phyloP scores from a whole-genome alignment of 805 yeast species.

The Groenewaldozyma salmanticensis region DNA sequence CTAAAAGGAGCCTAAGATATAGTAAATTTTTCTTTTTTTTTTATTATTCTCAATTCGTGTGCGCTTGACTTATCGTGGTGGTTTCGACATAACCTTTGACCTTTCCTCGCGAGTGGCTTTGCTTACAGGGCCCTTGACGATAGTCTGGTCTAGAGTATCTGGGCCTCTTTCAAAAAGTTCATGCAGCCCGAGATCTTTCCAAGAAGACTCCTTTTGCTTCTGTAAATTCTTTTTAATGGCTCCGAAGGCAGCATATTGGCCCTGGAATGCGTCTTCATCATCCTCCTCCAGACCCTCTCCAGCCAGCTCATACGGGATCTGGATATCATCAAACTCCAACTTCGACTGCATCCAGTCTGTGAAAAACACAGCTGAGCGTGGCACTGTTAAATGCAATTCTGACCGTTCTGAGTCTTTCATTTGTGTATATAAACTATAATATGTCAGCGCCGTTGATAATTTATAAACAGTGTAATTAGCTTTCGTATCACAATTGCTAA shows the following conservation, averaged over 20 bases:
- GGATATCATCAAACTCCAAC: conserved; percentile 22
- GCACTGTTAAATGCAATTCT: conserved; percentile 22
- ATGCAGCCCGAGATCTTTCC: conserved; percentile 17
- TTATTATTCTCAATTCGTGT: no score
- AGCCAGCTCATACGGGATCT: conserved; percentile 17
- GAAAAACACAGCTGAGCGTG: conserved; percentile 21
- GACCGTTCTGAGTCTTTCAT: conserved; percentile 25
- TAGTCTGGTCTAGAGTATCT: conserved; percentile 5
- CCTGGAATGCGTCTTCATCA: conserved; percentile 9
- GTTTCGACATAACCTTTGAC: not conserved
- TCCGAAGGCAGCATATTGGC: conserved; percentile 18
- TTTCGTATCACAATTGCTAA: no score
- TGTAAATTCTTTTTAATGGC: conserved; percentile 6
- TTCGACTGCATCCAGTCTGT: conserved; percentile 25
- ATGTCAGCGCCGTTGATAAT: no score
- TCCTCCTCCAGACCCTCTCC: conserved; percentile 22
- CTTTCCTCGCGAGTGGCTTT: not conserved
- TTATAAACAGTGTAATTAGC: no score
- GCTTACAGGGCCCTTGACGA: not conserved
- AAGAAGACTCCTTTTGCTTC: conserved; percentile 10
- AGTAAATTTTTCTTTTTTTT: no score
- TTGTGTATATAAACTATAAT: not conserved
- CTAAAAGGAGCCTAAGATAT: conserved; percentile 26
- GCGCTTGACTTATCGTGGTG: not conserved
- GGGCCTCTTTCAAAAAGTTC: conserved; percentile 12